Evolutionary conservation across 1,284 basidiomycete species (phyloP).

Genomic region (Microbotryomycetes sp.): DNA sequence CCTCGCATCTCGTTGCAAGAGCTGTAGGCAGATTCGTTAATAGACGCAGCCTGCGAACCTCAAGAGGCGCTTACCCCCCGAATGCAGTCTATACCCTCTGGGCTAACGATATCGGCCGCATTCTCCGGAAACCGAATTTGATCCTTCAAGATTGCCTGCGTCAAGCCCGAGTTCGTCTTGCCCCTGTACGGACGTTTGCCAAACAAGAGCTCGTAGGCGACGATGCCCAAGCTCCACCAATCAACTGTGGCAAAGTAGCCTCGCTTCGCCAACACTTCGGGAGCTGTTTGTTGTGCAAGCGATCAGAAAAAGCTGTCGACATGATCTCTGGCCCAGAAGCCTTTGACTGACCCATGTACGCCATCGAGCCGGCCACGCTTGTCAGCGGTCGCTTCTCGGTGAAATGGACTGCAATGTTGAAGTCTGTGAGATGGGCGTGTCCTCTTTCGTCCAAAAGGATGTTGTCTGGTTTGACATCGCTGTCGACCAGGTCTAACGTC

Average conservation of each 20-base stretch:
- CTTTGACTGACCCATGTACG: slow-evolving; percentile 68
- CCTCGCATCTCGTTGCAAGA: slow-evolving; percentile 75
- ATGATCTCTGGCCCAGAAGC: too few species aligned
- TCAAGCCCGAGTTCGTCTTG: slow-evolving; percentile 80
- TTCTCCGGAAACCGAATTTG: slow-evolving; percentile 35
- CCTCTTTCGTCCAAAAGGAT: slow-evolving; percentile 85
- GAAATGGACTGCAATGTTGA: slow-evolving; percentile 97
- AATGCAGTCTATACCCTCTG: slow-evolving; percentile 69
- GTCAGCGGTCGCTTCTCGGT: slow-evolving; percentile 77
- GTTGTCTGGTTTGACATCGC: slow-evolving; percentile 95
- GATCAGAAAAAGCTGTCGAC: background rate
- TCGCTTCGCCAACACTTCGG: slow-evolving; percentile 37
- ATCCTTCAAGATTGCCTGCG: slow-evolving; percentile 67
- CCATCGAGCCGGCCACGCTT: slow-evolving; percentile 92
- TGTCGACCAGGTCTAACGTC: too few species aligned
- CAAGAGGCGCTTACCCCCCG: slow-evolving; percentile 50
- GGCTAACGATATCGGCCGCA: slow-evolving; percentile 54
- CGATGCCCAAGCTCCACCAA: slow-evolving; percentile 94
- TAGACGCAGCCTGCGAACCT: too few species aligned
- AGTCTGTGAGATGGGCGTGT: slow-evolving; percentile 94
- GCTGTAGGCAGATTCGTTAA: slow-evolving; percentile 44
- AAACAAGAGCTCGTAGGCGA: slow-evolving; percentile 84
- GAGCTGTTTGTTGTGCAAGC: slow-evolving; percentile 23
- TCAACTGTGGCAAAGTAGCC: slow-evolving; percentile 81
- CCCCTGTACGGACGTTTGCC: slow-evolving; percentile 86